Evolutionary conservation across 73 alveolate genomes (phyloP).

Genomic region (Durusdinium trenchii): DNA sequence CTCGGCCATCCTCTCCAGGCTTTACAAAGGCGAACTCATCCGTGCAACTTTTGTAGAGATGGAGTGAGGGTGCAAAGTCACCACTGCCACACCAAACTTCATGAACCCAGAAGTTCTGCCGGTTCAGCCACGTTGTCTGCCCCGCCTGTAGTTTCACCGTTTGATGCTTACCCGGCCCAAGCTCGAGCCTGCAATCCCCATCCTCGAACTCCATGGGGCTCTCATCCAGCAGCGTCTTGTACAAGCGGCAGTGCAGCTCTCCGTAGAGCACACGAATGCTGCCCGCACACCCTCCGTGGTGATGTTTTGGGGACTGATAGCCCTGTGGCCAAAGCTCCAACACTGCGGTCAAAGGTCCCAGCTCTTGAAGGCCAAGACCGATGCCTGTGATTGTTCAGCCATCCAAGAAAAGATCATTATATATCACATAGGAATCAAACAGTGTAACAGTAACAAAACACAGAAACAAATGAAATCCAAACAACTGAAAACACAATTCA

Average conservation of each 20-base stretch:
- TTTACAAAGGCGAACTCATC: conserved; percentile 9
- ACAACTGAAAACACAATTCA: too few relatives aligned
- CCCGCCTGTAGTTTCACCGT: neutral
- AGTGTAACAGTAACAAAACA: too few relatives aligned
- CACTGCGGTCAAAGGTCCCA: neutral
- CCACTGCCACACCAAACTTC: neutral
- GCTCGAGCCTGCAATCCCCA: neutral
- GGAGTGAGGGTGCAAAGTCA: conserved; percentile 21
- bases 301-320: conserved; percentile 34
- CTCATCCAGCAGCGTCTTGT: neutral
- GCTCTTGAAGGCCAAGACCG: neutral
- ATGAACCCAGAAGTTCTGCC: conserved; percentile 37
- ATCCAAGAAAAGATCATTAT: too few relatives aligned
- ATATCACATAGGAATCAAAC: too few relatives aligned
- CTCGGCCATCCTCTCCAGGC: neutral
- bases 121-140: conserved; percentile 51
- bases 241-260: conserved; percentile 1
- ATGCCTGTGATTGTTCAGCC: too few relatives aligned
- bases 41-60: conserved; percentile 42
- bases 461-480: too few relatives aligned
- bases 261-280: conserved; percentile 45
- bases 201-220: conserved; percentile 15
- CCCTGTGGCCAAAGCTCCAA: conserved; percentile 48
- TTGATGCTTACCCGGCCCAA: neutral
- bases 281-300: conserved; percentile 61